Evolutionary conservation across 176 grass and related monocot species (phyloP).

Genomic region (Pontederia paniculata): DNA sequence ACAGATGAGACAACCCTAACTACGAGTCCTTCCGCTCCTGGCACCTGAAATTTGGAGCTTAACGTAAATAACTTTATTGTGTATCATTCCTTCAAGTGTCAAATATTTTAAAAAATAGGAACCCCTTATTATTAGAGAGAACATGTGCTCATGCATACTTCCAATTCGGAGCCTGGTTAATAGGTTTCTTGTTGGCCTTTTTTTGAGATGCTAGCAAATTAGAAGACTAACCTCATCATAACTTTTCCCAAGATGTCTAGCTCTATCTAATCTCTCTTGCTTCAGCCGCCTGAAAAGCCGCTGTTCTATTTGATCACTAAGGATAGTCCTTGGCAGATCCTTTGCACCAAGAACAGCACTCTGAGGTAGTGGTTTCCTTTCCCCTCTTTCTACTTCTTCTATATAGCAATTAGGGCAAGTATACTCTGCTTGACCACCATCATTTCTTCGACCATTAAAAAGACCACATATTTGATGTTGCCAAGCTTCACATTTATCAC

Average conservation of each 20-base stretch:
- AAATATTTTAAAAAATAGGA: no score
- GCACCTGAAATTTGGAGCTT: conserved; percentile 39
- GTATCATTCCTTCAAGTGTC: no score
- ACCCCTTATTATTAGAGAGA: no score
- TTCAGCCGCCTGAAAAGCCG: conserved; percentile 68
- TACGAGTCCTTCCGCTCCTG: conserved; percentile 90
- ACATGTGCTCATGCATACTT: no score
- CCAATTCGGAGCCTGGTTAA: no score
- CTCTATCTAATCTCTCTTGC: conserved; percentile 61
- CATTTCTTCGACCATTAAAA: conserved; percentile 97
- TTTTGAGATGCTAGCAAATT: background rate
- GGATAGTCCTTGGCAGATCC: conserved; percentile 83
- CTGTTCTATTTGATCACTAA: conserved; percentile 95
- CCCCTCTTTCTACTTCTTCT: conserved; percentile 62
- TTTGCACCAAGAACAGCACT: conserved; percentile 98
- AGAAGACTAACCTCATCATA: conserved; percentile 57
- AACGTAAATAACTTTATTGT: background rate
- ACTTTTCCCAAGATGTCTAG: conserved; percentile 42
- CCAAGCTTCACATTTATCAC: conserved; percentile 99
- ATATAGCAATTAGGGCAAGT: conserved; percentile 97
- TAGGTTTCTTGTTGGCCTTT: no score
- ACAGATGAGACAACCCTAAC: conserved; percentile 98
- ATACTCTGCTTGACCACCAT: conserved; percentile 94
- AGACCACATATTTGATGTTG: conserved; percentile 98
- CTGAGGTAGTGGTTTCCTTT: conserved; percentile 81